phyloP scores from a whole-genome alignment of 805 yeast genomes.

The Zygotorulaspora florentina region DNA sequence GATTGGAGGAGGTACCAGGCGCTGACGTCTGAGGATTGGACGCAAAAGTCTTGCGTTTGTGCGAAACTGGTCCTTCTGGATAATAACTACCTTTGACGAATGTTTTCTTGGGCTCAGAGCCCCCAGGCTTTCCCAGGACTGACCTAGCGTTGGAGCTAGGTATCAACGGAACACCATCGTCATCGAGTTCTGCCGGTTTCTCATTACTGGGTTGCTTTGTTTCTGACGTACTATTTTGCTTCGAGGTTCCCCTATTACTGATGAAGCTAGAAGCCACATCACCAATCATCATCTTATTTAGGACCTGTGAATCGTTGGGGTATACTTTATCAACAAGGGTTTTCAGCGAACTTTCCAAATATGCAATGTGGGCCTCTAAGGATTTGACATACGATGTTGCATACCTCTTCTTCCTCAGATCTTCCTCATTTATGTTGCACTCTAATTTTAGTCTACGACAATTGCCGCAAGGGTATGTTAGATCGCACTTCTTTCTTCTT shows the following conservation, averaged over 20 bases:
- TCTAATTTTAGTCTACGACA: constrained; percentile 42
- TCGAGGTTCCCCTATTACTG: background rate
- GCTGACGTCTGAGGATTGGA: constrained; percentile 6
- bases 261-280: constrained; percentile 19
- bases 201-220: background rate
- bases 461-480: constrained; percentile 45
- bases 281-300: constrained; percentile 20
- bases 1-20: constrained; percentile 12
- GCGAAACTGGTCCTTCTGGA: constrained; percentile 33
- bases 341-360: constrained; percentile 27
- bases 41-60: constrained; percentile 17
- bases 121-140: background rate
- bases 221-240: background rate
- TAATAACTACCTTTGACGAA: constrained; percentile 34
- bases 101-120: constrained; percentile 14
- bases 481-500: constrained; percentile 45
- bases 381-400: constrained; percentile 47
- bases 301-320: constrained; percentile 19
- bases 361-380: constrained; percentile 36
- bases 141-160: background rate
- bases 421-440: constrained; percentile 46
- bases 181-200: background rate
- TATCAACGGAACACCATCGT: background rate
- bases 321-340: constrained; percentile 22
- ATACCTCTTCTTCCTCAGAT: constrained; percentile 49